Base-by-base conservation (phyloP, 768 basidiomycete species). In the Tylopilus intermedius region DNA sequence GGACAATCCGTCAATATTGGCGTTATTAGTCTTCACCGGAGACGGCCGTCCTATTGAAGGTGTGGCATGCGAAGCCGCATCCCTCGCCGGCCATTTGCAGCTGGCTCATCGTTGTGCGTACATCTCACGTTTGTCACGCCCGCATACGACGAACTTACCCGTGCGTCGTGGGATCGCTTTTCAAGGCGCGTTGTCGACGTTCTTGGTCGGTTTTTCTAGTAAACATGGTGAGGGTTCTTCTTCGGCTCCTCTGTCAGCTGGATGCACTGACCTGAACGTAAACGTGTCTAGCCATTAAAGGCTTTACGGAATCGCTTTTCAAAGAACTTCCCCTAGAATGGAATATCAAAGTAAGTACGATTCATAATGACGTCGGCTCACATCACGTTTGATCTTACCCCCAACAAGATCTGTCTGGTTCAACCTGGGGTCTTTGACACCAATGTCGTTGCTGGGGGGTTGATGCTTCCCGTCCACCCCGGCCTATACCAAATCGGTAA, bases 11-110 rank as follows among this genome's bases (percentile, higher is more conserved):
- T 51, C 49, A 46, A 53, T 47, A 21, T 45, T 54, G 8, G 49
- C 45, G 47, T 21, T 56, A 24, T 47, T 10, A 90, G 90, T 88
- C 47, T 95, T 96, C 76, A 79, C 82, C 55, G 94, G 94, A 63
- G 94, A 97, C 72, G 94, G 94, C 43, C 96, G 94, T 74, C 78
- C 96, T 49, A 94, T 94, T 88, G 94, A 97, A 72, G 94, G 94
- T 77, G 85, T 97, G 59, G 80, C 93, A n/a, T 79, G 81, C 57
- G 94, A 97, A 70, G 92, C 94, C 38, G 87, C 88, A 55, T 91
- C 88, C 63, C 79, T 96, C 58, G 94, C 92, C 55, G 94, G 94
- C 57, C 94, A 97, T 73, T 79, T 96, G 62, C 85, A 93, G 68
- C 81, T 97, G 39, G 93, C 77, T 97, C 63, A 86, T 97, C 64